A percentile compares a stretch with the other conserved stretches of the same genome.
Evolutionary conservation across 2,329 filamentous ascomycete genomes (phyloP).

Genomic region (Trichoderma koningiopsis): DNA sequence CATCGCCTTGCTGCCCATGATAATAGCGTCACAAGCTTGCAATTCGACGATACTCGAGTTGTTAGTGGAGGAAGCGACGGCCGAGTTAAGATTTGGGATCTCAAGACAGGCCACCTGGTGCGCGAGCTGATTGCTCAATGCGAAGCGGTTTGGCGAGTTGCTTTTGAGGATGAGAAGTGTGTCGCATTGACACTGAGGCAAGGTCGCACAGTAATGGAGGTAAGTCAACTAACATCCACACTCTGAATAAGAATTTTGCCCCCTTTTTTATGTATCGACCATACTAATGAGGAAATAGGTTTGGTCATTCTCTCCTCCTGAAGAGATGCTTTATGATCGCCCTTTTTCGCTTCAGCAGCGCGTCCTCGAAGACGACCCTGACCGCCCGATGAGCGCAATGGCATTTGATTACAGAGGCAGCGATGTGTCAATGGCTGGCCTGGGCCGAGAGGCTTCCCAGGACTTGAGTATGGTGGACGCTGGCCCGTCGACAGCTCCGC

Average conservation of each 20-base stretch:
- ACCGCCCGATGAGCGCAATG: slow-evolving; percentile 55
- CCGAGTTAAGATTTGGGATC: slow-evolving; percentile 97
- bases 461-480: slow-evolving; percentile 61
- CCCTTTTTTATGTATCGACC: not conserved
- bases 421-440: slow-evolving; percentile 34
- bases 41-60: slow-evolving; percentile 94
- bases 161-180: slow-evolving; percentile 97
- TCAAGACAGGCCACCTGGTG: slow-evolving; percentile 87
- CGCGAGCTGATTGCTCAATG: slow-evolving; percentile 88
- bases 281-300: slow-evolving; percentile 58
- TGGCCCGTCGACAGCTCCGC: slow-evolving; percentile 57
- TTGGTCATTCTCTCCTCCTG: slow-evolving; percentile 91
- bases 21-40: slow-evolving; percentile 95
- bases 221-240: slow-evolving; percentile 47
- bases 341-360: slow-evolving; percentile 54
- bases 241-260: not conserved
- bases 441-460: slow-evolving; percentile 43
- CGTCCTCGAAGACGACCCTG: slow-evolving; percentile 48
- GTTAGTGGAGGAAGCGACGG: slow-evolving; percentile 96
- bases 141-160: slow-evolving; percentile 95
- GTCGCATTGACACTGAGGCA: slow-evolving; percentile 89
- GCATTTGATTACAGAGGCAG: slow-evolving; percentile 47
- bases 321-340: slow-evolving; percentile 62
- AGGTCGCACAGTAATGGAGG: slow-evolving; percentile 95
- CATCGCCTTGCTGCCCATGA: slow-evolving; percentile 95